Conservation (phyloP, 495 filamentous ascomycete species). For the Poronia punctata region DNA sequence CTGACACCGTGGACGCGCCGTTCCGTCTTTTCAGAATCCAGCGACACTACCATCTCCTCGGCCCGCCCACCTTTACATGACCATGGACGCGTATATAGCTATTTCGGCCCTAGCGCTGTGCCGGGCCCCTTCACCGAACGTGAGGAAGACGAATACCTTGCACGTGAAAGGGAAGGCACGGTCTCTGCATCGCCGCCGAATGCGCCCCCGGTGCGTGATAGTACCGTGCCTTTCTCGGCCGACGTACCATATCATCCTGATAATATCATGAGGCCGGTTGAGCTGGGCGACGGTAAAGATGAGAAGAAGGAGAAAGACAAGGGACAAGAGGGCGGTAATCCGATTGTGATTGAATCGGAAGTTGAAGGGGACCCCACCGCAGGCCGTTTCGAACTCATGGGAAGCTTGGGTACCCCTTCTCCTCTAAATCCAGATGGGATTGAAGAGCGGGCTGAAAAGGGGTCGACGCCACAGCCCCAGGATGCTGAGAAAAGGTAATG, state of each 20-base stretch:
- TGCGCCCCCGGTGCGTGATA: constrained; percentile 1
- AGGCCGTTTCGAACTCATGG: constrained; percentile 5
- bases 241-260: constrained; percentile 2
- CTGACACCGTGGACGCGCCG: neutral
- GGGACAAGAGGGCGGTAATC: neutral
- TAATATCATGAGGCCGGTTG: constrained; percentile 3
- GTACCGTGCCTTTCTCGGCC: neutral
- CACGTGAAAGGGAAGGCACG: too few species aligned
- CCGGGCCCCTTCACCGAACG: constrained; percentile 29
- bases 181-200: constrained; percentile 12
- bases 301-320: neutral
- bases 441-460: neutral
- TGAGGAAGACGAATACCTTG: neutral
- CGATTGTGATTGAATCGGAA: neutral
- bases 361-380: neutral
- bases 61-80: constrained; percentile 12
- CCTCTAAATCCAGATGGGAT: neutral
- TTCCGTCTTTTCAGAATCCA: constrained; percentile 8
- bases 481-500: neutral
- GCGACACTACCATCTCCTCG: constrained; percentile 11
- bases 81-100: constrained; percentile 22
- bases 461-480: neutral
- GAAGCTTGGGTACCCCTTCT: constrained; percentile 2
- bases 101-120: constrained; percentile 27
- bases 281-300: constrained; percentile 3